A percentile compares a stretch with the other conserved stretches of the same genome.
phyloP scores from a whole-genome alignment of 2,329 filamentous ascomycete species.

The Xylariaceae sp. region DNA sequence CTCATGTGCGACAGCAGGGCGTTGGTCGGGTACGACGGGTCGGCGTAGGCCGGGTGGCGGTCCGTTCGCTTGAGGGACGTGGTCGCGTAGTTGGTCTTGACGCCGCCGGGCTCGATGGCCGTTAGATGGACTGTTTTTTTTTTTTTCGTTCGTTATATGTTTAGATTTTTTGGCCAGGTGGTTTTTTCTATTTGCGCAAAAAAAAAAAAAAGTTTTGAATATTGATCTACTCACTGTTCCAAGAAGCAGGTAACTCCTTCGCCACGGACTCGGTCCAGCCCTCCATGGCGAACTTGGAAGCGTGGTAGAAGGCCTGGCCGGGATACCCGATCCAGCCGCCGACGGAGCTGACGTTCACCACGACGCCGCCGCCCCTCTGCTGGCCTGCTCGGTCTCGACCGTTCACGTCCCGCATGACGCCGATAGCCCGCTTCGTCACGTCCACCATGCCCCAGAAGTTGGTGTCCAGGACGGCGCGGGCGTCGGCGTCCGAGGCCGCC shows the following conservation, averaged over 20 bases:
- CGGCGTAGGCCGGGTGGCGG: slow-evolving; percentile 37
- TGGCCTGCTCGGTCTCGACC: slow-evolving; percentile 18
- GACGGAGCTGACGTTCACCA: slow-evolving; percentile 52
- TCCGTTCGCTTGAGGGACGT: slow-evolving; percentile 27
- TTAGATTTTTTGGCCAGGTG: too few species aligned
- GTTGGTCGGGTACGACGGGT: slow-evolving; percentile 25
- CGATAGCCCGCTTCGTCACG: slow-evolving; percentile 34
- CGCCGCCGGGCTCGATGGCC: slow-evolving; percentile 38
- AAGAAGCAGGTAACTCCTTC: slow-evolving; percentile 38
- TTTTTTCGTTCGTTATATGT: neutral
- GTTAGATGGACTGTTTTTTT: slow-evolving; percentile 33
- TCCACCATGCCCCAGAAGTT: slow-evolving; percentile 39
- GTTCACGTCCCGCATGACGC: slow-evolving; percentile 34
- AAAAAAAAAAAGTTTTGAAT: neutral
- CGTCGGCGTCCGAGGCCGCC: slow-evolving; percentile 29
- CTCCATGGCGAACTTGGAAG: slow-evolving; percentile 41
- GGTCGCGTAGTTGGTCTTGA: slow-evolving; percentile 33
- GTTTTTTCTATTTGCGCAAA: neutral
- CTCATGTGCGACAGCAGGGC: slow-evolving; percentile 27
- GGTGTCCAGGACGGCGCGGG: slow-evolving; percentile 35
- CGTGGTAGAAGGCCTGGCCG: slow-evolving; percentile 35
- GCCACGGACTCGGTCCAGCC: slow-evolving; percentile 42
- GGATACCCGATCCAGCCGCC: slow-evolving; percentile 37
- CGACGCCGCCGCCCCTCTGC: slow-evolving; percentile 38
- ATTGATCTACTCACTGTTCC: slow-evolving; percentile 34